Percentiles rank a stretch among this genome's conserved stretches.
These are phyloP conservation scores for Candida qinlingensis DNA, from an alignment of 805 yeast species.

Conservation along the genomic window DNA sequence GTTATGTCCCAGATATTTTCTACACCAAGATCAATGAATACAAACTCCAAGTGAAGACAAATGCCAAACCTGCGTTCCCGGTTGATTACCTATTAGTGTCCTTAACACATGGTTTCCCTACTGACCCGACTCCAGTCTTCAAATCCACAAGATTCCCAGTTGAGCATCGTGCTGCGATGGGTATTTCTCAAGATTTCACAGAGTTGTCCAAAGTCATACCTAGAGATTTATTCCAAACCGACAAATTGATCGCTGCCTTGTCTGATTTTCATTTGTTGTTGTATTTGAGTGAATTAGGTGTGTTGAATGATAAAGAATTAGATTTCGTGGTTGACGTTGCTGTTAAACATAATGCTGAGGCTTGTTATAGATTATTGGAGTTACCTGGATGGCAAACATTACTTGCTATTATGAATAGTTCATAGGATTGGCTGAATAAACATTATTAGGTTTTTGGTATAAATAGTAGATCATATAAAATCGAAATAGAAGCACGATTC, in stretches of 20 bases:
- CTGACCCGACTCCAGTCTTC: constrained; percentile 48
- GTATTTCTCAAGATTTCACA: constrained; percentile 63
- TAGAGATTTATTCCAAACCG: constrained; percentile 22
- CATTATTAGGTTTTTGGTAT: neutral
- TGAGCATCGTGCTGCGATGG: constrained; percentile 74
- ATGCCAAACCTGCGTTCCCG: constrained; percentile 89
- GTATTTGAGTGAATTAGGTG: constrained; percentile 50
- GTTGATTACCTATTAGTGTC: constrained; percentile 86
- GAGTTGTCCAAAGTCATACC: constrained; percentile 49
- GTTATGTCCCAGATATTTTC: constrained; percentile 94
- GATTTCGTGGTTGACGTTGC: constrained; percentile 44
- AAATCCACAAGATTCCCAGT: constrained; percentile 53
- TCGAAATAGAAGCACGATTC: neutral
- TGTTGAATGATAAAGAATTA: constrained; percentile 54
- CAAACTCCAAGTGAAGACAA: constrained; percentile 77
- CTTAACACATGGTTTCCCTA: constrained; percentile 89
- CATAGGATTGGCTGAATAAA: constrained; percentile 3
- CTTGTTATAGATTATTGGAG: constrained; percentile 48
- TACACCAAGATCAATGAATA: constrained; percentile 84
- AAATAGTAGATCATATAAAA: neutral
- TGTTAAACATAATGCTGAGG: constrained; percentile 34
- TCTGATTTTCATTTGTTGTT: constrained; percentile 76
- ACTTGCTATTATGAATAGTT: constrained; percentile 43
- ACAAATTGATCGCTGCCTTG: constrained; percentile 31
- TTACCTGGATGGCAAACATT: constrained; percentile 81